These are phyloP conservation scores for Wickerhamiella occidentalis DNA, from an alignment of 805 yeast species.

Conservation along the genomic window DNA sequence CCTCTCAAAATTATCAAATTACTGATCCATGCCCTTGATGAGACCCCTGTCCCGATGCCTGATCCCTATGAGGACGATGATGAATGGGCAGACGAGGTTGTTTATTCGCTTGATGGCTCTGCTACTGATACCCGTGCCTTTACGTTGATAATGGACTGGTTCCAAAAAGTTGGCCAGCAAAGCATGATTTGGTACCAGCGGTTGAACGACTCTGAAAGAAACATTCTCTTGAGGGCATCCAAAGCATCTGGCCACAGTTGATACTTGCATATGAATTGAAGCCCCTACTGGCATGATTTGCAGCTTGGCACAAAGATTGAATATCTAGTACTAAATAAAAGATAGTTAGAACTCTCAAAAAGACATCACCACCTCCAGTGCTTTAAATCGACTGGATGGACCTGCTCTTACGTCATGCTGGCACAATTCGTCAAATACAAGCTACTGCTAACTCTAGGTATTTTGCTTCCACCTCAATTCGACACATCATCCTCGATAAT, in stretches of 20 bases:
- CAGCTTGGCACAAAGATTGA: too few relatives aligned
- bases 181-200: slow-evolving; percentile 17
- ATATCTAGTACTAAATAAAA: background rate
- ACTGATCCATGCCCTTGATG: slow-evolving; percentile 51
- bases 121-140: slow-evolving; percentile 20
- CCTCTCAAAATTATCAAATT: slow-evolving; percentile 61
- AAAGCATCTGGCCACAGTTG: background rate
- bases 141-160: slow-evolving; percentile 23
- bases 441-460: slow-evolving; percentile 28
- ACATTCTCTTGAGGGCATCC: slow-evolving; percentile 13
- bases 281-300: too few relatives aligned
- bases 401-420: slow-evolving; percentile 11
- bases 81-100: slow-evolving; percentile 31
- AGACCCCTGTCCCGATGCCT: slow-evolving; percentile 38
- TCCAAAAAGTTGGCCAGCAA: slow-evolving; percentile 17
- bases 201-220: slow-evolving; percentile 16
- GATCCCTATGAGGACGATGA: slow-evolving; percentile 27
- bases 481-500: slow-evolving; percentile 40
- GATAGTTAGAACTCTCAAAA: too few relatives aligned
- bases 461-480: slow-evolving; percentile 34
- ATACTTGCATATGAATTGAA: background rate
- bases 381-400: too few relatives aligned
- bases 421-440: slow-evolving; percentile 22
- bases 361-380: too few relatives aligned
- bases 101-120: slow-evolving; percentile 18